Conservation (phyloP, 495 filamentous ascomycete genomes). For the Lophiostoma macrostomum region DNA sequence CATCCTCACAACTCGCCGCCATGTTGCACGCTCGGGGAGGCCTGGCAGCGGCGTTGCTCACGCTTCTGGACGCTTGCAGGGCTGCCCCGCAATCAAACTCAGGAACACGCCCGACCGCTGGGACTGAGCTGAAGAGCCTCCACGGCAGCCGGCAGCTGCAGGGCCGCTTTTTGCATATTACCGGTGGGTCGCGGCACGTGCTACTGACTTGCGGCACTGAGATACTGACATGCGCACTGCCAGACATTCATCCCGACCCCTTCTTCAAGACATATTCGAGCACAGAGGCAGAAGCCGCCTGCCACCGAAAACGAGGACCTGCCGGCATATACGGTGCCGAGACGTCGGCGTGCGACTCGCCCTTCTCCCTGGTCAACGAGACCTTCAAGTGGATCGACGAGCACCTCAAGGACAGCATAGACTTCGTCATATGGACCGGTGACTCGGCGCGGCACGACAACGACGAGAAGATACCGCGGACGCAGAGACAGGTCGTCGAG, state of each 20-base stretch:
- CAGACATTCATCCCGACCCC: conserved; percentile 89
- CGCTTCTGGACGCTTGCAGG: not conserved
- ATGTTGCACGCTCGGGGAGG: conserved; percentile 14
- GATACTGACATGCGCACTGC: not conserved
- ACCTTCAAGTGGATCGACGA: conserved; percentile 91
- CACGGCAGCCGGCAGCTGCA: conserved; percentile 48
- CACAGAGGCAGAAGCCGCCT: conserved; percentile 62
- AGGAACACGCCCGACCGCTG: too few relatives aligned
- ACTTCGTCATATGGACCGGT: conserved; percentile 97
- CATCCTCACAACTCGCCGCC: not conserved
- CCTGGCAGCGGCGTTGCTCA: conserved; percentile 10
- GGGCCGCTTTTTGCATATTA: conserved; percentile 91
- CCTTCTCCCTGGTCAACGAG: conserved; percentile 73
- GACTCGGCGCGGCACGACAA: conserved; percentile 95
- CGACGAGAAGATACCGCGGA: conserved; percentile 79
- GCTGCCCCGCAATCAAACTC: conserved; percentile 26
- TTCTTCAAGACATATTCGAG: conserved; percentile 77
- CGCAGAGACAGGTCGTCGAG: conserved; percentile 64
- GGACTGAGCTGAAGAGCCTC: not conserved
- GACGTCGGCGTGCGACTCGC: conserved; percentile 84
- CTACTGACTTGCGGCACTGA: not conserved
- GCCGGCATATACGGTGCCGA: conserved; percentile 81
- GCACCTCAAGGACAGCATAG: conserved; percentile 76
- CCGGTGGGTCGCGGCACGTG: conserved; percentile 56
- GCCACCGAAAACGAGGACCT: conserved; percentile 73